These are phyloP conservation scores for Calophaca sinica DNA, from an alignment of 306 rosid genomes.

Conservation along the genomic window DNA sequence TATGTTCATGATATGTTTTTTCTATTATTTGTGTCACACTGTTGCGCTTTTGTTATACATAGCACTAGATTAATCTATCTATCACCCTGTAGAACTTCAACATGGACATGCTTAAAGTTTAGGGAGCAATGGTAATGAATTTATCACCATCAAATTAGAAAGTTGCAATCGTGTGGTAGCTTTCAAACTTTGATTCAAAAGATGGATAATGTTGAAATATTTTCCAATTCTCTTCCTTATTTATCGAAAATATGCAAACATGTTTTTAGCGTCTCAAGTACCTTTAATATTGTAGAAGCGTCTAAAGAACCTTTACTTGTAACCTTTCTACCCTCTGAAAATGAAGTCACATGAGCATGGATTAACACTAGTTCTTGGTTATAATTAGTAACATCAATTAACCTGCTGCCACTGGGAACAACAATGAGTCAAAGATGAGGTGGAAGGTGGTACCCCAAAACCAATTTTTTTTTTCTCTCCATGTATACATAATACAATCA, in stretches of 20 bases:
- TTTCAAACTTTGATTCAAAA: conserved; percentile 43
- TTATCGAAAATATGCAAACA: conserved; percentile 3
- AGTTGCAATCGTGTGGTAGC: conserved; percentile 31
- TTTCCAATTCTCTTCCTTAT: conserved; percentile 23
- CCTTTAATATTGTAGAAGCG: background rate
- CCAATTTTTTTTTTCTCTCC: no score
- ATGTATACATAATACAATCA: no score
- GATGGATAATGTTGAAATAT: conserved; percentile 16
- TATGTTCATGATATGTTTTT: no score
- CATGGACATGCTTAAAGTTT: conserved; percentile 47
- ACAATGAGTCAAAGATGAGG: no score
- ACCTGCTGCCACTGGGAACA: no score
- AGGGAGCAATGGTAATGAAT: conserved; percentile 47
- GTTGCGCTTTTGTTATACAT: conserved; percentile 4
- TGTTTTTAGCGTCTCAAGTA: conserved; percentile 33
- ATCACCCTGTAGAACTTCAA: conserved; percentile 25
- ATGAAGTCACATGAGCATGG: conserved; percentile 6
- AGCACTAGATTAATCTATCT: background rate
- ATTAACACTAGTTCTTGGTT: background rate
- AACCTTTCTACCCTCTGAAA: conserved; percentile 6
- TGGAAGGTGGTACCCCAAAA: no score
- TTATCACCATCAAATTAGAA: conserved; percentile 36
- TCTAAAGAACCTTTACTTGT: background rate
- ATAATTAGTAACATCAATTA: no score
- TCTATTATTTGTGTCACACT: conserved; percentile 42